Conservation (phyloP, 2,329 filamentous ascomycete genomes). For the Aspergillus viridinutans region DNA sequence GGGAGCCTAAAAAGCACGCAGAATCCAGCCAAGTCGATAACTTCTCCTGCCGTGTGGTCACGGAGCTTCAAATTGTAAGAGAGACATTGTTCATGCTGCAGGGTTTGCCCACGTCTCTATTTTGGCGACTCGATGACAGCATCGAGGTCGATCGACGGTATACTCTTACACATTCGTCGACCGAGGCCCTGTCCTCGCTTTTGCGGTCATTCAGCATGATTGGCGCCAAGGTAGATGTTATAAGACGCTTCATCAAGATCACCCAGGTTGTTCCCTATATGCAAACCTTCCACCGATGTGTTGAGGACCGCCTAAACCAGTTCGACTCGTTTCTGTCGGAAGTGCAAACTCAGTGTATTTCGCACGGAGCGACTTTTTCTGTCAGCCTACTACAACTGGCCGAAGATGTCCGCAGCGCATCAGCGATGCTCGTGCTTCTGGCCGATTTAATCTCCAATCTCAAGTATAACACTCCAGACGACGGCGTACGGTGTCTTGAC, state of each 20-base stretch:
- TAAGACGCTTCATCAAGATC: constrained; percentile 48
- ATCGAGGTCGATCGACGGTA: constrained; percentile 39
- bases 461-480: constrained; percentile 38
- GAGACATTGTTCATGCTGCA: constrained; percentile 83
- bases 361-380: constrained; percentile 49
- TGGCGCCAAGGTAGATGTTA: constrained; percentile 44
- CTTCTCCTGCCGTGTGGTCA: constrained; percentile 41
- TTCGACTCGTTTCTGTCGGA: constrained; percentile 58
- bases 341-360: constrained; percentile 59
- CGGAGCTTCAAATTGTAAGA: constrained; percentile 69
- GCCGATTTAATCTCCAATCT: constrained; percentile 59
- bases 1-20: constrained; percentile 33
- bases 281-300: constrained; percentile 66
- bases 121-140: constrained; percentile 40
- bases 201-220: constrained; percentile 44
- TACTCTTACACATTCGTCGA: constrained; percentile 31
- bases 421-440: constrained; percentile 57
- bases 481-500: constrained; percentile 72
- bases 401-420: constrained; percentile 51
- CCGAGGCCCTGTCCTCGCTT: constrained; percentile 26
- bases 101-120: constrained; percentile 71
- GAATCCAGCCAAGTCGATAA: constrained; percentile 10
- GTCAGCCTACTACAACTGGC: constrained; percentile 65
- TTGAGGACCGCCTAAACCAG: constrained; percentile 52
- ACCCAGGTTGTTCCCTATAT: constrained; percentile 55